Evolutionary conservation across 140 eudicot genomes (phyloP).

Genomic region (Anethum foeniculum): DNA sequence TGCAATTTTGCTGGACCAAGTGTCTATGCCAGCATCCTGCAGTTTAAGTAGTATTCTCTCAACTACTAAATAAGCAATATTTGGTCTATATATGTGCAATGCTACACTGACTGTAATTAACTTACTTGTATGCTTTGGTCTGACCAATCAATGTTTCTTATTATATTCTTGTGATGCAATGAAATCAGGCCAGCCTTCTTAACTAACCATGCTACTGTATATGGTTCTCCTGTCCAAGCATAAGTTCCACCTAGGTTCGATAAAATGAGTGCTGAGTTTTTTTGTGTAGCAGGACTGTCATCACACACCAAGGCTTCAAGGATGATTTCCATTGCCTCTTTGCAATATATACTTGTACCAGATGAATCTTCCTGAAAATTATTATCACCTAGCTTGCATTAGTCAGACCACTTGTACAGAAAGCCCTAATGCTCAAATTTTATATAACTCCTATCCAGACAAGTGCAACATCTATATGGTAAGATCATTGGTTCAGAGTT

Average conservation of each 20-base stretch:
- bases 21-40: constrained; percentile 54
- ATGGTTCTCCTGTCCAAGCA: constrained; percentile 72
- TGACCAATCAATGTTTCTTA: constrained; percentile 52
- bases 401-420: constrained; percentile 5
- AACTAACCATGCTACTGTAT: constrained; percentile 61
- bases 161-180: constrained; percentile 48
- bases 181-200: constrained; percentile 64
- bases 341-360: constrained; percentile 29
- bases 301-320: constrained; percentile 49
- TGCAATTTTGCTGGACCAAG: constrained; percentile 58
- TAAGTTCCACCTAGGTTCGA: constrained; percentile 76
- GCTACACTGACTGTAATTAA: not conserved
- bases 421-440: not conserved
- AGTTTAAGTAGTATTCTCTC: constrained; percentile 5
- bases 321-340: constrained; percentile 52
- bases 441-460: not conserved
- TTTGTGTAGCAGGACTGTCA: constrained; percentile 40
- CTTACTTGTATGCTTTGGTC: constrained; percentile 55
- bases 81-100: not conserved
- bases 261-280: constrained; percentile 53
- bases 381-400: constrained; percentile 13
- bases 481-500: not conserved
- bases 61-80: not conserved
- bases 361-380: constrained; percentile 49
- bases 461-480: not conserved